These are phyloP conservation scores for Sarcomyxa edulis DNA, from an alignment of 768 basidiomycete species.

Conservation along the genomic window DNA sequence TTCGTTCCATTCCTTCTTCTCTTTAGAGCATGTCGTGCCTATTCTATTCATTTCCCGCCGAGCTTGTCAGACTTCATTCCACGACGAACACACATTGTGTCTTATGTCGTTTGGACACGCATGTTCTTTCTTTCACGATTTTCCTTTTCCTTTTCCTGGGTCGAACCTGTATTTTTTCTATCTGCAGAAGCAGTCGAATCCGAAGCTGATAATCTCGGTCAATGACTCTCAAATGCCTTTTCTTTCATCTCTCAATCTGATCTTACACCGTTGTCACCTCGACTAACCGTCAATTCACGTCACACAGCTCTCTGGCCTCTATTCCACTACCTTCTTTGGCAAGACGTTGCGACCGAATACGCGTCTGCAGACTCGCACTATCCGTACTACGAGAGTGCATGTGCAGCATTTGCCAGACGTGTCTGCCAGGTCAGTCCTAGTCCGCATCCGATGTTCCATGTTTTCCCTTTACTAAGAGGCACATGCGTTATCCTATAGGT, in stretches of 20 bases:
- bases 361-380: conserved; percentile 83
- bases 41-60: too few relatives aligned
- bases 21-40: too few relatives aligned
- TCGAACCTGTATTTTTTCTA: background rate
- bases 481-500: conserved; percentile 68
- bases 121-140: background rate
- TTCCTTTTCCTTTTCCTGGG: background rate
- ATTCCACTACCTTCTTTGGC: conserved; percentile 98
- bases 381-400: conserved; percentile 75
- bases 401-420: conserved; percentile 67
- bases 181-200: background rate
- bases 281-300: background rate
- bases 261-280: background rate
- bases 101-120: too few relatives aligned
- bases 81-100: too few relatives aligned
- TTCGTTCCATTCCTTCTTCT: conserved; percentile 9
- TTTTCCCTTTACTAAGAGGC: too few relatives aligned
- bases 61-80: too few relatives aligned
- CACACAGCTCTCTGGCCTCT: conserved; percentile 94
- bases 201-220: background rate
- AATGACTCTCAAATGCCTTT: background rate
- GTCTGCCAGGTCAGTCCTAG: conserved; percentile 18
- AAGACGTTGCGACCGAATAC: conserved; percentile 89
- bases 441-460: too few relatives aligned
- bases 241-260: conserved; percentile 1